Conservation (phyloP, 805 yeast species). For the Zygosaccharomyces pseudorouxii region DNA sequence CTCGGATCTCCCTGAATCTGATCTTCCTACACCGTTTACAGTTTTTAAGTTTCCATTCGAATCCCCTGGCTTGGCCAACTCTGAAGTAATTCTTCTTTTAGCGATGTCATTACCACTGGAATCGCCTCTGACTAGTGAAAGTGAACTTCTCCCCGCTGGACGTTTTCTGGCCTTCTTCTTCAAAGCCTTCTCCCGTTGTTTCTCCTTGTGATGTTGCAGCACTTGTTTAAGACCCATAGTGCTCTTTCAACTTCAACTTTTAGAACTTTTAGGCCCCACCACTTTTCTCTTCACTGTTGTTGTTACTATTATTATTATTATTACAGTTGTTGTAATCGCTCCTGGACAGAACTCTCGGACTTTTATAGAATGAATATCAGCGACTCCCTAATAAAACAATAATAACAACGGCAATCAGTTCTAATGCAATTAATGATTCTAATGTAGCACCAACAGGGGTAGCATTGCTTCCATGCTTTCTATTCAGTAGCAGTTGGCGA, state of each 20-base stretch:
- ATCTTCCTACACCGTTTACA: background rate
- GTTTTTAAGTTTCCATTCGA: no score
- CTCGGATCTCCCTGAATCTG: background rate
- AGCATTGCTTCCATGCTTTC: background rate
- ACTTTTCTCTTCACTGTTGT: background rate
- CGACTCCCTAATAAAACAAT: background rate
- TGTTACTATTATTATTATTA: background rate
- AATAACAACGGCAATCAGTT: background rate
- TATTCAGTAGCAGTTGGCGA: background rate
- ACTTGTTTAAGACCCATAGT: conserved; percentile 1
- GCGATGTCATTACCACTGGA: conserved; percentile 17
- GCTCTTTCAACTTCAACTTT: background rate
- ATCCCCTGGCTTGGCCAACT: background rate
- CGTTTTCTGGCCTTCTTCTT: background rate
- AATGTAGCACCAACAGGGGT: background rate
- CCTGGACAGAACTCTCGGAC: background rate
- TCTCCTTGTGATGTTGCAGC: background rate
- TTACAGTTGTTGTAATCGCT: background rate
- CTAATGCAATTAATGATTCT: background rate
- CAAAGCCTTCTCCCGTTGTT: background rate
- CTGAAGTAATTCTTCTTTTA: conserved; percentile 18
- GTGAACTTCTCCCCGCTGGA: background rate
- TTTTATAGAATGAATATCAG: background rate
- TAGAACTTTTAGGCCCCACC: background rate
- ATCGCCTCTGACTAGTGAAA: conserved; percentile 1